Base-by-base conservation (phyloP, 2,329 filamentous ascomycete species). In the Annulohypoxylon truncatum region DNA sequence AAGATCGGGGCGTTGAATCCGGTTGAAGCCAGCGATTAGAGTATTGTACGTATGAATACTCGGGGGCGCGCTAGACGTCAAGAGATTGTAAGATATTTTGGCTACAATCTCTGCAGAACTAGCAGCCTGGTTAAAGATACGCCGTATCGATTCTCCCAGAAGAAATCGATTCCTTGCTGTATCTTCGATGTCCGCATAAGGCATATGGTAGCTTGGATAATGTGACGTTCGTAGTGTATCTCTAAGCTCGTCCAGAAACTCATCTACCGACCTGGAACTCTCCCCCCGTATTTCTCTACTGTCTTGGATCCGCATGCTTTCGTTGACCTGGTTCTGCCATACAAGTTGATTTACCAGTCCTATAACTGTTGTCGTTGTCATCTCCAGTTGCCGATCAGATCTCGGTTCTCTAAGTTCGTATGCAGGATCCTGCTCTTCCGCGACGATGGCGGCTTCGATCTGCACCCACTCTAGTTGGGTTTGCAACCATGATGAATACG, bases 1-100 rank as follows among this genome's bases (percentile, higher is more conserved):
- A 15, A 90, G 78, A 35, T 80, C 77, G 59, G 83, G 80, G 55
- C 84, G 79, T 26, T 82, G 80, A 4, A 84, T 75, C 29, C 82
- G 80, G 55, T 85, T 83, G 53, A 95, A 88, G n/a, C 87, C 86
- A n/a, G 86, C 76, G 2, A 95, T 84, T 24, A 96, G 82, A 10
- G 85, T 84, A 73, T 94, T 94, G 79, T 89, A 93, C 2, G 89
- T 93, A 68, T 88, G 83, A 33, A 92, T 84, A 66, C 87, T 87
- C 0, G 92, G 90, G 0, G 88, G 85, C 15, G 86, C 81, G 1
- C 83, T 76, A 2, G 87, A 88, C 2, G 87, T 80, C 13, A 93
- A 82, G 2, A 96, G 79, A 73, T 92, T 93, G 77, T 90, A 89
- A 76, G 85, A 88, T 55, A 89, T 80, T 71, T 82, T 83, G n/a